A percentile compares a stretch with the other conserved stretches of the same genome.
phyloP scores from a whole-genome alignment of 345 rosid species.

The Salix purpurea region DNA sequence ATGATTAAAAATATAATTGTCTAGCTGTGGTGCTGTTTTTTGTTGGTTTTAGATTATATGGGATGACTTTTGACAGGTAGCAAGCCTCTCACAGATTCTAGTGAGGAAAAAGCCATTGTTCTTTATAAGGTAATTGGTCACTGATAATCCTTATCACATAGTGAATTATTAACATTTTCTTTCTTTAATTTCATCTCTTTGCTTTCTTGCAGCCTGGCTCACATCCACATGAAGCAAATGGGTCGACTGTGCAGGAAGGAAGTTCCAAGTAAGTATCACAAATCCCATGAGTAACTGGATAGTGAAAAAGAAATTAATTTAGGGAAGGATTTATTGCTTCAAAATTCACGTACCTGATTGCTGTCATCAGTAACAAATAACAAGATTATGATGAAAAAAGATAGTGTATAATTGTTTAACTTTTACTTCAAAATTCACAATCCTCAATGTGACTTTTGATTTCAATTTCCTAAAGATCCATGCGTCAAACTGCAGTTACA shows the following conservation, averaged over 20 bases:
- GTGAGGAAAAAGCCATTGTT: conserved; percentile 85
- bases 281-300: not conserved
- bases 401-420: not conserved
- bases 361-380: not conserved
- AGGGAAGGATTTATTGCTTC: no score
- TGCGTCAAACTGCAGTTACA: not conserved
- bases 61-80: conserved; percentile 43
- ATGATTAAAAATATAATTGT: not conserved
- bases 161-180: not conserved
- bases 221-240: conserved; percentile 52
- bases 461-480: not conserved
- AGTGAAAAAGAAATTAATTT: not conserved
- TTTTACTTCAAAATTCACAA: not conserved
- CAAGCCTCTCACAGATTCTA: conserved; percentile 37
- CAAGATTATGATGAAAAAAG: not conserved
- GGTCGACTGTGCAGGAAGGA: conserved; percentile 42
- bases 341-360: not conserved
- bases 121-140: conserved; percentile 57
- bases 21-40: conserved; percentile 1
- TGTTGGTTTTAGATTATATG: conserved; percentile 16
- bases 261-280: conserved; percentile 62
- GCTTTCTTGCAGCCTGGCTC: conserved; percentile 60
- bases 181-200: conserved; percentile 18
- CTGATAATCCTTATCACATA: conserved; percentile 5
- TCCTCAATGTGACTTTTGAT: not conserved